A percentile compares a stretch with the other conserved stretches of the same genome.
Evolutionary conservation across 306 rosid genomes (phyloP).

Genomic region (Alnus glutinosa): DNA sequence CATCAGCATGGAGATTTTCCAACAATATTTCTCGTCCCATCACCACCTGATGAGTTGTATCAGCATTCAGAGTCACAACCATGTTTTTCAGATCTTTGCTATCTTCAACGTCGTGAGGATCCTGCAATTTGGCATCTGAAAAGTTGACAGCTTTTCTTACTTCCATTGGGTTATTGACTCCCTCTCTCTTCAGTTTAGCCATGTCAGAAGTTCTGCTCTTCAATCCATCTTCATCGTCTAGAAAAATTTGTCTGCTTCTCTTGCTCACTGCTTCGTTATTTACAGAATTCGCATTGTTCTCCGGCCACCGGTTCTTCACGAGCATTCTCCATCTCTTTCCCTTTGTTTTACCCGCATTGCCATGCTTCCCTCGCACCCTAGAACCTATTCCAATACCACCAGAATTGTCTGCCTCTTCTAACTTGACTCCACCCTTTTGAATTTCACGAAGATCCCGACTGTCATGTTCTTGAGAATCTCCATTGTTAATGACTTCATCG

Average conservation of each 20-base stretch:
- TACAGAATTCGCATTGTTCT: constrained; percentile 29
- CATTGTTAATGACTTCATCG: constrained; percentile 7
- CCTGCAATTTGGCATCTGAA: constrained; percentile 11
- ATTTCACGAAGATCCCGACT: constrained; percentile 21
- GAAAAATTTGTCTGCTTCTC: constrained; percentile 30
- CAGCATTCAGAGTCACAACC: constrained; percentile 14
- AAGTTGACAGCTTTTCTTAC: constrained; percentile 6
- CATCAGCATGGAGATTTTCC: background rate
- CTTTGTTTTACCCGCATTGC: constrained; percentile 29
- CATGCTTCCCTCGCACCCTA: constrained; percentile 38
- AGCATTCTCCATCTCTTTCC: constrained; percentile 50
- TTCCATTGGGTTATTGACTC: constrained; percentile 16
- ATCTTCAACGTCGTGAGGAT: constrained; percentile 26
- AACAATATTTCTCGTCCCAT: background rate
- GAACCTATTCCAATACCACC: background rate
- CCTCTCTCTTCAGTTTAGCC: constrained; percentile 13
- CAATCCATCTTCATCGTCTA: constrained; percentile 26
- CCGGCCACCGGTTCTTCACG: constrained; percentile 34
- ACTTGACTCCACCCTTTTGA: constrained; percentile 18
- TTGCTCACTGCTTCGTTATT: constrained; percentile 27
- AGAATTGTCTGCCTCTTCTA: constrained; percentile 16
- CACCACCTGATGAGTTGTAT: constrained; percentile 26
- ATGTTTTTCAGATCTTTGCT: constrained; percentile 19
- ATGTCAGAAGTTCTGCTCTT: constrained; percentile 19
- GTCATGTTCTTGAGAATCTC: constrained; percentile 11